These are phyloP conservation scores for Neonectria magnoliae DNA, from an alignment of 2,329 filamentous ascomycete species.

Conservation along the genomic window DNA sequence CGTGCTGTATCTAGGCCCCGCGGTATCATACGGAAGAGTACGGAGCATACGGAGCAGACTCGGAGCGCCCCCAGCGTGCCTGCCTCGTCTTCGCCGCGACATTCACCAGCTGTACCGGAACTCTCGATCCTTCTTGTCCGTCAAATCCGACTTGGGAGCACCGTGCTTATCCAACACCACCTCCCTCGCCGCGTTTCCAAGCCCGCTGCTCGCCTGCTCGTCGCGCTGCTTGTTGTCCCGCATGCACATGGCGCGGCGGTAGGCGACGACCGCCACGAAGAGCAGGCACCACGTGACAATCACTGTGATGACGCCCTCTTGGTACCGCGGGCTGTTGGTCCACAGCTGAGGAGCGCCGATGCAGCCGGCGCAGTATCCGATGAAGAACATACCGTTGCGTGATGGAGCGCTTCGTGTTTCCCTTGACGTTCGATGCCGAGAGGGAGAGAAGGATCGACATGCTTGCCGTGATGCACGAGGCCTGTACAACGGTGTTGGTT, in stretches of 20 bases:
- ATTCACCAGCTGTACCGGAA: conserved; percentile 19
- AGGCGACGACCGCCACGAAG: conserved; percentile 5
- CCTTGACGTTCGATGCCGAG: conserved; percentile 57
- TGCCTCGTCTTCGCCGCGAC: background rate
- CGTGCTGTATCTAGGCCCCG: background rate
- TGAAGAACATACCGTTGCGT: conserved; percentile 61
- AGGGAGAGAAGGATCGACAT: conserved; percentile 53
- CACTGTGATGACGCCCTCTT: conserved; percentile 55
- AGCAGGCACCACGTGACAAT: conserved; percentile 19
- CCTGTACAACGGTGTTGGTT: conserved; percentile 30
- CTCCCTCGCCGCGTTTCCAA: background rate
- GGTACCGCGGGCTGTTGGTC: conserved; percentile 56
- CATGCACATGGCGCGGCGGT: conserved; percentile 12
- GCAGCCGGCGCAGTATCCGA: conserved; percentile 54
- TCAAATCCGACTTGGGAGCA: conserved; percentile 17
- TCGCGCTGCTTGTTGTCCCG: conserved; percentile 16
- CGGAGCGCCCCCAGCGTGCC: background rate
- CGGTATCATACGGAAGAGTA: background rate
- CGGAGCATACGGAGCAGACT: background rate
- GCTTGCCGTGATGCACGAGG: conserved; percentile 54
- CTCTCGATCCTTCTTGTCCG: conserved; percentile 19
- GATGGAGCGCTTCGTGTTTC: conserved; percentile 60
- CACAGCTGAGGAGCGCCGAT: conserved; percentile 57
- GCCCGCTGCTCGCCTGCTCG: background rate
- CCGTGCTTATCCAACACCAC: conserved; percentile 20